Base-by-base conservation (phyloP, 2,329 filamentous ascomycete species). In the Mycosphaerelloides madeirae region DNA sequence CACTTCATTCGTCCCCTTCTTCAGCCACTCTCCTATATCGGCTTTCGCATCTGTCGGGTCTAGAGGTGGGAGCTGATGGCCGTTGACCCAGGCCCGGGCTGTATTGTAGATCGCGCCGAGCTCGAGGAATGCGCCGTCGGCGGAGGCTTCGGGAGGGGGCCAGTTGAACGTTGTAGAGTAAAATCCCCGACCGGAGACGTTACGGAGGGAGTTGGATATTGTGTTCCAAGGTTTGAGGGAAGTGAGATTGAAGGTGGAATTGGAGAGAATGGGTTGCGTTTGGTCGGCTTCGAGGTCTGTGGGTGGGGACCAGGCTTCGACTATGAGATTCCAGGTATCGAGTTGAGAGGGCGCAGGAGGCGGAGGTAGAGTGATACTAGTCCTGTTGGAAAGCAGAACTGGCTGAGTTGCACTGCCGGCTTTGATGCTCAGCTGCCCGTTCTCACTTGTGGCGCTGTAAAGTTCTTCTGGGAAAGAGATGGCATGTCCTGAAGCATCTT, bases 281-380 rank as follows among this genome's bases (percentile, higher is more conserved):
- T 50, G 46, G 29, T 50, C 38, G 29, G 41, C 37, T 25, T 48
- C 47, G 40, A 67, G 45, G 41, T 71, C 54, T 5, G 53, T 31
- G 1, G 68, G 67, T 5, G 67, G 59, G 6, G 55, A 54, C 69
- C 69, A 72, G 46, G 64, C 60, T 48, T 72, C 67, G 11, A 66
- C 56, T 1, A 49, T 56, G 1, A 72, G 49, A 1, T 55, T 60
- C 69, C 68, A 72, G 25, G 60, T 58, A 3, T 43, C 49, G 1
- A 71, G 56, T 15, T 52, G 39, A 3, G 31, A 11, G 7, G 42
- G 32, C 2, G 43, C 35, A 22, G 46, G 36, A 1, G 49, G 45
- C 7, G 31, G 14, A 9, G 46, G 43, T 11, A 49, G 28, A 2
- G 29, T 58, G 29, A 61, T 50, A 3, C 55, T 38, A 1, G 52